These are phyloP conservation scores for Sporothrix humicola DNA, from an alignment of 2,329 filamentous ascomycete genomes.

Conservation along the genomic window DNA sequence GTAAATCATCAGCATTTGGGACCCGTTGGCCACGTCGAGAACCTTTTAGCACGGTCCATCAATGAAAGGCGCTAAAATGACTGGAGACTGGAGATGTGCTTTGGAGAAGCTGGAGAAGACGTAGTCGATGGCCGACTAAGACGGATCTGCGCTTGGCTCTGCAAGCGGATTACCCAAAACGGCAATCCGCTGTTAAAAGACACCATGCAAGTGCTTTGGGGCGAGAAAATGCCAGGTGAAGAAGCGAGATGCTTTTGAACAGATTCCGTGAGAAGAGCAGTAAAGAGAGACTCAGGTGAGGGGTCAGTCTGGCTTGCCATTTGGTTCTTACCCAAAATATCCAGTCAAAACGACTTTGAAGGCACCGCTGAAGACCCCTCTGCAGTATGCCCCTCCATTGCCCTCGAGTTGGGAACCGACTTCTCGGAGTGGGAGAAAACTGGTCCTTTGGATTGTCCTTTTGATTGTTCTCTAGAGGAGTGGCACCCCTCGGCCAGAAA, in stretches of 20 bases:
- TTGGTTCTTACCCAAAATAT: neutral
- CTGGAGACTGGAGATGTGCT: slow-evolving; percentile 15
- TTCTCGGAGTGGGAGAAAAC: neutral
- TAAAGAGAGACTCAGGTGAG: neutral
- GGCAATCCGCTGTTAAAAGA: slow-evolving; percentile 24
- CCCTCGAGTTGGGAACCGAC: slow-evolving; percentile 1
- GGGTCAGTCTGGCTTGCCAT: neutral
- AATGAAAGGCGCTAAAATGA: slow-evolving; percentile 16
- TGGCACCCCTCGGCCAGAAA: neutral
- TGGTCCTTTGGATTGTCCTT: neutral
- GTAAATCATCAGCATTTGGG: neutral
- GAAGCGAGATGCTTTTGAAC: neutral
- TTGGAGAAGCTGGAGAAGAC: slow-evolving; percentile 26
- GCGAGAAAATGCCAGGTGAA: slow-evolving; percentile 5
- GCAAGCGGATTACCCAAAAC: slow-evolving; percentile 28
- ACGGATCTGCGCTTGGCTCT: slow-evolving; percentile 14
- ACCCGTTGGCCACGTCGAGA: slow-evolving; percentile 23
- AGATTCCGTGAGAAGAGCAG: neutral
- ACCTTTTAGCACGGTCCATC: neutral
- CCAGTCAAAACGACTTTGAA: neutral
- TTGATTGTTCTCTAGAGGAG: neutral
- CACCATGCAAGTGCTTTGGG: neutral
- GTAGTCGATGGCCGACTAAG: neutral
- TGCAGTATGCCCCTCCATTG: neutral
- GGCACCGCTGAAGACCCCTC: neutral